Evolutionary conservation across 169 alveolate genomes (phyloP), one percentile per base, ranked within the genome.

Genomic region (Cryptosporidium andersoni): DNA sequence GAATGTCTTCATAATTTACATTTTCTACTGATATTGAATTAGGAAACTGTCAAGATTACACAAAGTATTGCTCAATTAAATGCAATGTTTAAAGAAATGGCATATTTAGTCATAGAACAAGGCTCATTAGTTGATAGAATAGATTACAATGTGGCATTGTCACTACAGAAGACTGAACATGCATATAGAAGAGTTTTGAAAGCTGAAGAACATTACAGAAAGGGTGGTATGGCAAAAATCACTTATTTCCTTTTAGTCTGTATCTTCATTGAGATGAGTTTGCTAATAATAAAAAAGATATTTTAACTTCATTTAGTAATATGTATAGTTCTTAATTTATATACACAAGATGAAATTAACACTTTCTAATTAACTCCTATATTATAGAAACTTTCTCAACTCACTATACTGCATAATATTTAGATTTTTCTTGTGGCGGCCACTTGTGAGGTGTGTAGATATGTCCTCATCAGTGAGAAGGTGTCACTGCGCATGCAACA

Each of bases 41-140:
- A 64, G 82, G 95, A 80, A 92, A 91, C 63, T 82, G 62, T 67
- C 65, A 90, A 90, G 67, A 91, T 92, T 5, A 89, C 93, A 37
- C 81, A 88, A 62, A 90, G 92, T 8, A 91, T 92, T 39, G 65
- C 80, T n/a, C 92, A 90, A 52, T 90, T 92, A 62, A 90, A 91
- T 63, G 82, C 90, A 65, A 68, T 92, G 40, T 92, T 92, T 81
- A 92, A 90, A 67, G 95, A 92, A 81, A 55, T 92, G 80, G 81
- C 92, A n/a, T 88, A 80, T 2, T 64, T 92, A 81, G 89, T 92
- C 34, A 88, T 89, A 65, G 95, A 92, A 51, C 95, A 92, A 63
- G 95, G 95, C 2, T 82, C 95, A 40, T 55, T 92, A 63, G 51
- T 92, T 45, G 95, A 92, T 64, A 91, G 93, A 82, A 92, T 92